A percentile compares a stretch with the other conserved stretches of the same genome.
phyloP scores from a whole-genome alignment of 257 asterid genomes.

The Knoxia roxburghii region DNA sequence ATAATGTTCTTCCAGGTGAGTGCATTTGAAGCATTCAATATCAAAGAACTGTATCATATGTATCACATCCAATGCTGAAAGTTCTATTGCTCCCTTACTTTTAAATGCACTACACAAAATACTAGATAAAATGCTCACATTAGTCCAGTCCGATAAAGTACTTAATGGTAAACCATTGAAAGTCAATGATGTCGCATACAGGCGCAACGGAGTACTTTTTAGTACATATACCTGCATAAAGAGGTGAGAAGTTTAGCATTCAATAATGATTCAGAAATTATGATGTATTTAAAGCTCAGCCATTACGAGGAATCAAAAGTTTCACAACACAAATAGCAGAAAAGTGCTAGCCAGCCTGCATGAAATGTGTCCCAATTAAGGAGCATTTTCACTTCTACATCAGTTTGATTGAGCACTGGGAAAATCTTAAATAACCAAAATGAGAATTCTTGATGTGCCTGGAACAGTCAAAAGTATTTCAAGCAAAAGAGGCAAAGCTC shows the following conservation, averaged over 20 bases:
- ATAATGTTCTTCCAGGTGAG: not conserved
- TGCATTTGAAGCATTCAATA: not conserved
- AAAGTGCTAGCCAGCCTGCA: not conserved
- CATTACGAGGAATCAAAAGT: not conserved
- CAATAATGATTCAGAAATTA: not conserved
- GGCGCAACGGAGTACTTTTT: conserved; percentile 64
- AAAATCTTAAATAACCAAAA: not conserved
- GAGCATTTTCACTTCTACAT: not conserved
- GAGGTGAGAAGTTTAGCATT: conserved; percentile 19
- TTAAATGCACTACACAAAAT: not conserved
- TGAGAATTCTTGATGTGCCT: not conserved
- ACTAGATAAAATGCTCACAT: conserved; percentile 40
- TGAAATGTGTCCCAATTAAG: not conserved
- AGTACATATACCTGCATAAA: conserved; percentile 54
- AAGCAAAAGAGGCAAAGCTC: not conserved
- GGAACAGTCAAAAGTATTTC: not conserved
- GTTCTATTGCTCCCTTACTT: not conserved
- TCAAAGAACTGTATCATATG: not conserved
- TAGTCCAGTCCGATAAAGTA: conserved; percentile 73
- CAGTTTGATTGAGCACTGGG: not conserved
- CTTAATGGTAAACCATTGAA: conserved; percentile 47
- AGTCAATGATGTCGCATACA: conserved; percentile 60
- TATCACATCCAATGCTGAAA: conserved; percentile 3
- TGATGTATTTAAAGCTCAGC: not conserved
- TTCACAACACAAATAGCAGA: not conserved